phyloP scores from a whole-genome alignment of 140 eudicot genomes.

The Senecio squalidus region DNA sequence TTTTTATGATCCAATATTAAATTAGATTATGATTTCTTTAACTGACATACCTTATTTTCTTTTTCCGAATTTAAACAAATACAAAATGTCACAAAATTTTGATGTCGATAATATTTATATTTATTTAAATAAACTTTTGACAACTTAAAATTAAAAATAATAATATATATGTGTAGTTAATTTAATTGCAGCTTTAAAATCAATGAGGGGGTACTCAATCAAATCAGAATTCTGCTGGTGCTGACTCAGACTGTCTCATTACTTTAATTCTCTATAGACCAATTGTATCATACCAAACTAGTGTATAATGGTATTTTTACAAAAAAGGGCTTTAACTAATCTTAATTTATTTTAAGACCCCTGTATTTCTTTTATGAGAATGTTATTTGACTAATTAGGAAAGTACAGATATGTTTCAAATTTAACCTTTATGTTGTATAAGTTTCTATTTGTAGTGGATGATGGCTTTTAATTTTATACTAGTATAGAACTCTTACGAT shows the following conservation, averaged over 20 bases:
- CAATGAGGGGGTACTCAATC: constrained; percentile 9
- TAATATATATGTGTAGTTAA: neutral
- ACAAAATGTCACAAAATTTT: too few relatives aligned
- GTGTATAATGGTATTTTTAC: neutral
- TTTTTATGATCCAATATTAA: too few relatives aligned
- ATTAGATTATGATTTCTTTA: too few relatives aligned
- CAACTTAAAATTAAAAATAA: neutral
- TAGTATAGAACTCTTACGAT: too few relatives aligned
- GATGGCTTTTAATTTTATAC: too few relatives aligned
- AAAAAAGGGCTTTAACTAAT: constrained; percentile 7
- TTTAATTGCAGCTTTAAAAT: neutral
- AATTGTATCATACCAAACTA: constrained; percentile 19
- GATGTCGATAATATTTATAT: neutral
- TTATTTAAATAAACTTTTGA: too few relatives aligned
- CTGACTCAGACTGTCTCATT: constrained; percentile 20
- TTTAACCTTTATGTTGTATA: neutral
- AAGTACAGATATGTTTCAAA: neutral
- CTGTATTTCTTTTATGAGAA: too few relatives aligned
- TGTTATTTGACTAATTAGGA: neutral
- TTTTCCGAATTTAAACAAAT: too few relatives aligned
- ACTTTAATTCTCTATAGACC: constrained; percentile 14
- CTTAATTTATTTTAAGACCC: neutral
- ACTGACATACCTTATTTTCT: too few relatives aligned
- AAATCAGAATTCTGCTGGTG: constrained; percentile 23
- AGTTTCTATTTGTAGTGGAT: too few relatives aligned